A percentile compares a stretch with the other conserved stretches of the same genome.
These are phyloP conservation scores for Metschnikowia cerradonensis DNA, from an alignment of 805 yeast species.

Conservation along the genomic window DNA sequence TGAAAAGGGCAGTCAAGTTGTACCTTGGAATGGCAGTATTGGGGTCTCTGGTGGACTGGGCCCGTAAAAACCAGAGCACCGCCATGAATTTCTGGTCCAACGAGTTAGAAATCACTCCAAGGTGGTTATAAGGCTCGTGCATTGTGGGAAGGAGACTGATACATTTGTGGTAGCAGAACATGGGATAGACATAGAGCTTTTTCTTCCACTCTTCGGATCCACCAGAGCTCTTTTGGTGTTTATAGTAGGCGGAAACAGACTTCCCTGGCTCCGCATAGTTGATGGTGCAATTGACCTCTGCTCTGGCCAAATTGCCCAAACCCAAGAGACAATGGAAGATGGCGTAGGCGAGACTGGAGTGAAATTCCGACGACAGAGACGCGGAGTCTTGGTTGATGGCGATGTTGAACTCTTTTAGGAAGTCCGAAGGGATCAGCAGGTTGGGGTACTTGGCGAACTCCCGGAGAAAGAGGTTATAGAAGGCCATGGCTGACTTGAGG, in stretches of 20 bases:
- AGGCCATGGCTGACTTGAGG: constrained; percentile 42
- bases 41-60: constrained; percentile 50
- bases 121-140: constrained; percentile 62
- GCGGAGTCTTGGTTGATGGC: constrained; percentile 4
- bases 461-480: constrained; percentile 43
- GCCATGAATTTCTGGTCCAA: constrained; percentile 45
- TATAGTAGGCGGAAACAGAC: constrained; percentile 12
- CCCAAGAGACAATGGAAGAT: constrained; percentile 16
- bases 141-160: constrained; percentile 59
- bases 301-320: constrained; percentile 16
- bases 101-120: constrained; percentile 45
- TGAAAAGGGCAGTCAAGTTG: constrained; percentile 40
- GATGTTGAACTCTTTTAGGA: constrained; percentile 26
- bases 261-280: constrained; percentile 15
- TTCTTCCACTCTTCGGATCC: constrained; percentile 31
- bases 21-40: constrained; percentile 43
- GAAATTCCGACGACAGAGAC: constrained; percentile 8
- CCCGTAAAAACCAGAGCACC: constrained; percentile 51
- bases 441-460: constrained; percentile 36
- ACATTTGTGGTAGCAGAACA: constrained; percentile 45
- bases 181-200: constrained; percentile 25
- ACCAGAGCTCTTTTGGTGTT: constrained; percentile 4
- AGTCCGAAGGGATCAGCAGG: constrained; percentile 31
- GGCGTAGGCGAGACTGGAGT: constrained; percentile 12
- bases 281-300: constrained; percentile 8